These are phyloP conservation scores for Macrophomina tecta DNA, from an alignment of 2,329 filamentous ascomycete genomes.

Conservation along the genomic window DNA sequence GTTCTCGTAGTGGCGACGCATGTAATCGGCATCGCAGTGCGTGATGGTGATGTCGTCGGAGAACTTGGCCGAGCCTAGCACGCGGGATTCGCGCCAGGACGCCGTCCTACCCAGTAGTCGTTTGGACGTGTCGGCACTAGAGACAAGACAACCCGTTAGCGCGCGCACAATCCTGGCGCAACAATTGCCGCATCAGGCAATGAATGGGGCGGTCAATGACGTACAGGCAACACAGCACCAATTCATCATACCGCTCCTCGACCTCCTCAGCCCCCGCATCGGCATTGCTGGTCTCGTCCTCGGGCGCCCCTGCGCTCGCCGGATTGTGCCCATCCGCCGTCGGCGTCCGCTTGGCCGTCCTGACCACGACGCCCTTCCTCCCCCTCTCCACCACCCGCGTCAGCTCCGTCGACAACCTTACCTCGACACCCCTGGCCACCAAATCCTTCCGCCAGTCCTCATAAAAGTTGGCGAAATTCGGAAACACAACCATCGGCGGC, in stretches of 20 bases:
- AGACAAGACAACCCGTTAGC: neutral
- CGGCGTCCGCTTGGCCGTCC: constrained; percentile 51
- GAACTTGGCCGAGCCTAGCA: constrained; percentile 74
- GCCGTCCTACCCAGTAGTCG: constrained; percentile 64
- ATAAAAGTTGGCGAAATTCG: constrained; percentile 67
- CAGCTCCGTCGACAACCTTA: constrained; percentile 64
- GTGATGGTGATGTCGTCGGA: constrained; percentile 75
- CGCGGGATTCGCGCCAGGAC: constrained; percentile 66
- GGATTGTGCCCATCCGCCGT: constrained; percentile 52
- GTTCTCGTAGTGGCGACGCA: constrained; percentile 72
- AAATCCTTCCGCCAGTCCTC: constrained; percentile 63
- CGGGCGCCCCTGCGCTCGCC: constrained; percentile 51
- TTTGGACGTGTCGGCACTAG: constrained; percentile 60
- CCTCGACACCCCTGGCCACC: constrained; percentile 59
- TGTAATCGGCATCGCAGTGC: constrained; percentile 69
- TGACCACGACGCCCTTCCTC: constrained; percentile 59
- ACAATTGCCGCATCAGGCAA: neutral
- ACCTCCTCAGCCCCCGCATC: constrained; percentile 50
- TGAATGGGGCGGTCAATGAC: constrained; percentile 30
- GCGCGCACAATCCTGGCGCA: neutral
- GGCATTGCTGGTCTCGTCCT: constrained; percentile 44
- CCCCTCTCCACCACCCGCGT: constrained; percentile 59
- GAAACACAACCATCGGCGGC: constrained; percentile 67
- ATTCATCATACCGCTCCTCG: constrained; percentile 65
- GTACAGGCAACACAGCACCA: constrained; percentile 67